Base-by-base conservation (phyloP, 169 alveolate species). In the Plasmodium inui region DNA sequence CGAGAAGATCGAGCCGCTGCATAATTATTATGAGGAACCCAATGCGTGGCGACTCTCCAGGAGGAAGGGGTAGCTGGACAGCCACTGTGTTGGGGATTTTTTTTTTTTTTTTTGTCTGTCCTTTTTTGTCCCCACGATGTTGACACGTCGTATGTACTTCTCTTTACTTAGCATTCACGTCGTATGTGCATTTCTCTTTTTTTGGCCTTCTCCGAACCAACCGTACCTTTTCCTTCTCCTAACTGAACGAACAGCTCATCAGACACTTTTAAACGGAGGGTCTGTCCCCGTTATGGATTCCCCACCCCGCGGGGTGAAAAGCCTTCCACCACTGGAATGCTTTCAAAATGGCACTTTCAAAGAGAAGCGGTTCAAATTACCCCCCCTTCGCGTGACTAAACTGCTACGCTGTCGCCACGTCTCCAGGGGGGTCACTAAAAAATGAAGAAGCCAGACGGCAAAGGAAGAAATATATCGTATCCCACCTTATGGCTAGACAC, bases 21-120 rank as follows among this genome's bases (percentile, higher is more conserved):
- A 97, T 89, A 98, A 98, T 95, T 98, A 98, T 67, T 98, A 96
- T 93, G 99, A 99, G 95, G 99, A 99, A 82, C 99, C 99, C 34
- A 98, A 99, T 84, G 99, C 99, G 5, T 99, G 99, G 99, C 96
- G 99, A 84, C 96, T 99, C 19, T 97, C 99, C 55, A 97, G 98
- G 94, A 97, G 99, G 90, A 98, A 97, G 95, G 99, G 99, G 3
- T 86, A 76, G 61, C 26, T 0, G 0, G 39, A 4, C 39, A 4
- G 39, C 39, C 61, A 2, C 12, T 26, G 1, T 12, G 82, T 73
- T 73, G 26, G 50, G 50, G 5, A 73, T 32, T 72, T 72, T 32
- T 72, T 32, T 32, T 73, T 73, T 34, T 73, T 32, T 72, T 72
- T 72, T 44, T 44, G n/a, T n/a, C 61, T 50, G 61, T 50, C 61